Evolutionary conservation across 306 rosid genomes (phyloP).

Genomic region (Pachyrhizus erosus): DNA sequence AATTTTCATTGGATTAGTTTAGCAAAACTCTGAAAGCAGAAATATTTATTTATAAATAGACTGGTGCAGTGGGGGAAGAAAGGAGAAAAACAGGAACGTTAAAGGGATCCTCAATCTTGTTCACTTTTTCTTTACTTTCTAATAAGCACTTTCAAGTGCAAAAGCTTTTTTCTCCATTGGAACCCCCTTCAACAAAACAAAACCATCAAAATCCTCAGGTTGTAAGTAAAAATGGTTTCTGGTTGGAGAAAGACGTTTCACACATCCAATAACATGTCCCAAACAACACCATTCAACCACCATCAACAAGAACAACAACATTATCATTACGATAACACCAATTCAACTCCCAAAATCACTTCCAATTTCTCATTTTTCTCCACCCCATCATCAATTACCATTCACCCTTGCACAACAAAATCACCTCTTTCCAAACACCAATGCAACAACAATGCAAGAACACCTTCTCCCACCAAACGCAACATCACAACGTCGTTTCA

Average conservation of each 20-base stretch:
- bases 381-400: constrained; percentile 71
- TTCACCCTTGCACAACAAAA: constrained; percentile 71
- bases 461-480: constrained; percentile 20
- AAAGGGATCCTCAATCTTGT: neutral
- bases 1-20: neutral
- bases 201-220: constrained; percentile 23
- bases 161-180: neutral
- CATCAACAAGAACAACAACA: neutral
- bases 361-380: constrained; percentile 74
- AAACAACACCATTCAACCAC: constrained; percentile 18
- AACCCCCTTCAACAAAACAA: neutral
- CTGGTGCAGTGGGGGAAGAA: neutral
- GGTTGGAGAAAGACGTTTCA: constrained; percentile 93
- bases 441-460: constrained; percentile 45
- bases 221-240: constrained; percentile 60
- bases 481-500: neutral
- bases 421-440: constrained; percentile 63
- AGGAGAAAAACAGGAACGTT: neutral
- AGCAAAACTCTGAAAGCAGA: neutral
- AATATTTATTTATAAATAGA: constrained; percentile 14
- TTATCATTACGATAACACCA: constrained; percentile 23
- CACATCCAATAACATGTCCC: constrained; percentile 54
- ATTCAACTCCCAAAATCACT: constrained; percentile 53
- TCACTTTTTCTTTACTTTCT: neutral
- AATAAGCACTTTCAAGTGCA: neutral